Conservation (phyloP, 139 green algal species). For the Micractinium conductrix region DNA sequence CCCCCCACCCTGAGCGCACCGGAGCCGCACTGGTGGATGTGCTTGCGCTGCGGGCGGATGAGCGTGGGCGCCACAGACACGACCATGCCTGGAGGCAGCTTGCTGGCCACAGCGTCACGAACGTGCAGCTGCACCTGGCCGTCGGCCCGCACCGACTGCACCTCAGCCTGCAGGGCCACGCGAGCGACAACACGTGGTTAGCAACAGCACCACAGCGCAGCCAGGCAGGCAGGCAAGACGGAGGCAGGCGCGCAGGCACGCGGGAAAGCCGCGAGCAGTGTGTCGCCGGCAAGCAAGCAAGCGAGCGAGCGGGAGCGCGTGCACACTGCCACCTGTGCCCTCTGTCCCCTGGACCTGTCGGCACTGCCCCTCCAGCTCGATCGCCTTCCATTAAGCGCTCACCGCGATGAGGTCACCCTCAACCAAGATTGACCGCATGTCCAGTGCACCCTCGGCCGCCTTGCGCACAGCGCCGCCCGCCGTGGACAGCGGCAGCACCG, state of each 20-base stretch:
- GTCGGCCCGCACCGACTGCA: slow-evolving; percentile 21
- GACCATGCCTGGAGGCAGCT: slow-evolving; percentile 10
- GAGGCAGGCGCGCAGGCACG: too few relatives aligned
- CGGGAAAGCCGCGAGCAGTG: too few relatives aligned
- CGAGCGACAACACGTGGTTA: too few relatives aligned
- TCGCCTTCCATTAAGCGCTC: too few relatives aligned
- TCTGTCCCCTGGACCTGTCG: too few relatives aligned
- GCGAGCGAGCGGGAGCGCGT: too few relatives aligned
- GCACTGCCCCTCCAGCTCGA: too few relatives aligned
- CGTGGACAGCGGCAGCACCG: slow-evolving; percentile 8
- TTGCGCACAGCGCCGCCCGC: neutral
- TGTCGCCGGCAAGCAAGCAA: too few relatives aligned
- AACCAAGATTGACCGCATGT: neutral
- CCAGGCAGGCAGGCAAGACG: too few relatives aligned
- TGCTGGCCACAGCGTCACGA: slow-evolving; percentile 24
- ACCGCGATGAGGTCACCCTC: slow-evolving; percentile 28
- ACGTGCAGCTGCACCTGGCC: slow-evolving; percentile 26
- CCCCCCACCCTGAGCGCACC: neutral
- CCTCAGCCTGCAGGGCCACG: slow-evolving; percentile 5
- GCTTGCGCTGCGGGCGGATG: slow-evolving; percentile 4
- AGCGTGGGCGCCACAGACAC: neutral
- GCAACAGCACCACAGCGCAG: neutral
- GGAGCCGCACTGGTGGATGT: slow-evolving; percentile 3
- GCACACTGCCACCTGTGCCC: too few relatives aligned
- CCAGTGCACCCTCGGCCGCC: neutral